phyloP scores from a whole-genome alignment of 2,329 filamentous ascomycete genomes.

The Xylaria multiplex region DNA sequence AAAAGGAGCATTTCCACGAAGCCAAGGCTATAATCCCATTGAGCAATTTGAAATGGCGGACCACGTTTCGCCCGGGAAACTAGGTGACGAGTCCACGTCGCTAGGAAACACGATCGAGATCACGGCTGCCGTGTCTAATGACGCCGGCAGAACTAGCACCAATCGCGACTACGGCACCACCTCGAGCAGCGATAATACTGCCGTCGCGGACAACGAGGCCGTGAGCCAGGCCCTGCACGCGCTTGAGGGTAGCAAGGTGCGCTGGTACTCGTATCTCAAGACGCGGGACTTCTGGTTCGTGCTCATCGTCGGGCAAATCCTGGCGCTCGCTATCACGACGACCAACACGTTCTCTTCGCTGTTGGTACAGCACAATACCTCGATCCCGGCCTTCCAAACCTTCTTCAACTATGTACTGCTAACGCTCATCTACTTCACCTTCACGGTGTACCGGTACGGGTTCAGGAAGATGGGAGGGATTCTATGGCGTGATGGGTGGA shows the following conservation, averaged over 20 bases:
- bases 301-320: slow-evolving; percentile 80
- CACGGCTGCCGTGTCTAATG: slow-evolving; percentile 36
- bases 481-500: slow-evolving; percentile 81
- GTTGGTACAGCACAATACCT: slow-evolving; percentile 72
- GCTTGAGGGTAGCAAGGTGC: slow-evolving; percentile 63
- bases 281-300: slow-evolving; percentile 91
- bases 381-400: slow-evolving; percentile 93
- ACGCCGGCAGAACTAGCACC: slow-evolving; percentile 35
- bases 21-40: slow-evolving; percentile 38
- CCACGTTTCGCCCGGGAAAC: slow-evolving; percentile 38
- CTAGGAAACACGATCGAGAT: slow-evolving; percentile 45
- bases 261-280: slow-evolving; percentile 78
- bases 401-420: slow-evolving; percentile 94
- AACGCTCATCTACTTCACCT: slow-evolving; percentile 80
- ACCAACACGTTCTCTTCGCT: slow-evolving; percentile 92
- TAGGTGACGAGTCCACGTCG: slow-evolving; percentile 38
- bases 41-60: slow-evolving; percentile 47
- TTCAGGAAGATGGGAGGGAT: slow-evolving; percentile 73
- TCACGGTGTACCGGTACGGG: slow-evolving; percentile 83
- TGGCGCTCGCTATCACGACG: slow-evolving; percentile 88
- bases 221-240: slow-evolving; percentile 63
- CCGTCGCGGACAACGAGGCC: slow-evolving; percentile 49
- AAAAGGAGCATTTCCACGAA: slow-evolving; percentile 19
- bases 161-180: slow-evolving; percentile 27
- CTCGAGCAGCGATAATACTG: slow-evolving; percentile 16